Base-by-base conservation (phyloP, 305 asterid species). In the Fraxinus platypoda region DNA sequence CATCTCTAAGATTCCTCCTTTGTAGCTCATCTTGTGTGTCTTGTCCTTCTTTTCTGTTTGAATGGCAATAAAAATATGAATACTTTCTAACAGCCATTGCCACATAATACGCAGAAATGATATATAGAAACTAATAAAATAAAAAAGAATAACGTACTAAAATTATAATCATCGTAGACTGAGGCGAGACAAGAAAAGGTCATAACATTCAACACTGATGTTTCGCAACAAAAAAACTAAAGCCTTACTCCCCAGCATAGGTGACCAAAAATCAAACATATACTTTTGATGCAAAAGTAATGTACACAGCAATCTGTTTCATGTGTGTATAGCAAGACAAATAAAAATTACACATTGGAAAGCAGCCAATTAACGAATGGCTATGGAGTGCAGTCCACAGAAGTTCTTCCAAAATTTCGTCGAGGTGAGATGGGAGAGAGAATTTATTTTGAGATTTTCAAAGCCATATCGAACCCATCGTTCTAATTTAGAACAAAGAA, bases 21-120 rank as follows among this genome's bases (percentile, higher is more conserved):
- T 91, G 93, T 77, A 93, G 46, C 87, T 94, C 98, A 3, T 94
- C 98, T 76, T 91, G 93, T 74, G 97, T 91, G 81, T 94, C 98
- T 78, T 93, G 98, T 68, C 98, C 97, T n/a, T 94, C 97, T 88
- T 84, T 93, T 79, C 97, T 93, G 91, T 75, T 28, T 35, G 74
- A 75, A 81, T 13, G 49, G 85, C 66, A 66, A 62, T 62, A 9
- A 43, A 59, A 46, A 3, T 28, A 17, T 52, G 64, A 41, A 49
- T 17, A 54, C 74, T 76, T 76, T 49, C 80, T 46, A 28, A 46
- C 19, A 13, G 15, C 33, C 73, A 64, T 64, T 11, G 34, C n/a
- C 73, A 9, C 33, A 26, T 25, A 23, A 64, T 64, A 64, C 25
- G 73, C 17, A 76, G 71, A 15, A 30, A 76, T 68, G 33, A 68